Conservation (phyloP, 495 filamentous ascomycete genomes). For the Neurospora sp. region DNA sequence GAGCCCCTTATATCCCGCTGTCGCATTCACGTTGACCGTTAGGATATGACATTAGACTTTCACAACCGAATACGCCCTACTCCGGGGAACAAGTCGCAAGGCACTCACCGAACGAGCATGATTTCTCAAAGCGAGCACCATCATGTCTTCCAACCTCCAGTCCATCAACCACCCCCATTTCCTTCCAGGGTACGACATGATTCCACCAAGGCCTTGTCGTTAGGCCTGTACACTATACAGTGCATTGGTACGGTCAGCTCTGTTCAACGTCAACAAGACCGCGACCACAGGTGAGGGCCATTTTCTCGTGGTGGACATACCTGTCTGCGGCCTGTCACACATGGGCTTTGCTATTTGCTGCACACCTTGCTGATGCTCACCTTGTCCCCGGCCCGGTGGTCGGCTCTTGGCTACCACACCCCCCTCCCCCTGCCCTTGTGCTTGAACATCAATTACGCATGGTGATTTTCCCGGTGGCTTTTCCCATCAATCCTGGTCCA, state of each 20-base stretch:
- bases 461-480: background rate
- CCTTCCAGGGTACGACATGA: background rate
- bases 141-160: background rate
- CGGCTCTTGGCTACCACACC: background rate
- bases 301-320: background rate
- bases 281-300: background rate
- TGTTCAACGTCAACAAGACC: background rate
- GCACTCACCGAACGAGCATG: background rate
- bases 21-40: background rate
- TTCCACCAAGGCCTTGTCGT: background rate
- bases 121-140: background rate
- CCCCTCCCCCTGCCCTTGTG: background rate
- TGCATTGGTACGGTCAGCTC: background rate
- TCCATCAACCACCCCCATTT: background rate
- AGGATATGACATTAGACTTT: background rate
- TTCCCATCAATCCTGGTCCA: background rate
- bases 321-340: background rate
- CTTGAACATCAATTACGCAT: background rate
- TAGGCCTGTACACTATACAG: background rate
- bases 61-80: background rate
- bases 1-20: background rate
- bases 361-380: background rate
- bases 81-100: background rate
- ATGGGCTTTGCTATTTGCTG: background rate
- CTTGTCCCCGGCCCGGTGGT: background rate